Base-by-base conservation (phyloP, 2,329 filamentous ascomycete genomes). In the Xylariaceae sp. region DNA sequence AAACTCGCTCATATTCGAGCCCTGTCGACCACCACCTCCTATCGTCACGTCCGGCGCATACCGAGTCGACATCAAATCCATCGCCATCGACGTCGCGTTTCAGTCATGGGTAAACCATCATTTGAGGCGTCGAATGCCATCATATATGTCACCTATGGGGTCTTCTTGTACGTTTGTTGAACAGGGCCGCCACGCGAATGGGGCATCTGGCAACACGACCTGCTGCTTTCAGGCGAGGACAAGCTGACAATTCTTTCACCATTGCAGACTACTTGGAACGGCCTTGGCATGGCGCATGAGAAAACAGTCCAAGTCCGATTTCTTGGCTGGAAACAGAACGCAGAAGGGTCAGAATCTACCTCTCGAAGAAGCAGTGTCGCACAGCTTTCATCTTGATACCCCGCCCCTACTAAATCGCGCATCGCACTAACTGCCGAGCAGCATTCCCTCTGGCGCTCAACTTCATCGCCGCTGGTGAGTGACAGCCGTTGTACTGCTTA, bases 391-490 rank as follows among this genome's bases (percentile, higher is more conserved):
- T 51, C 50, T 64, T 54, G 49, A 43, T 31, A 42, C 40, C 57
- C 28, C 45, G 36, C 41, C 40, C 31, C 19, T 39, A 19, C 2
- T 43, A 2, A 17, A 14, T 42, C 7, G n/a, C 39, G 28, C 44
- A 36, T 31, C 44, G 16, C 48, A 61, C 70, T 75, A 61, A 75
- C 66, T 54, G 48, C 57, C 61, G 54, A 54, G 18, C 64, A 94
- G 89, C 87, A 60, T 75, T 90, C 60, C 89, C 89, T 63, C 76
- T 94, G 72, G 88, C 89, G 71, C 79, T 94, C 68, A 94, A 94
- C 75, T 94, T 94, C 77, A 89, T 94, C 75, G 89, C 89, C 71
- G 90, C 89, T 77, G 88, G 89, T 94, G 84, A 93, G 89, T 93
- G 71, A 69, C 69, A 67, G 66, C 65, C 56, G 58, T 51, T 57